A percentile compares a stretch with the other conserved stretches of the same genome.
These are phyloP conservation scores for Haplographium delicatum DNA, from an alignment of 495 filamentous ascomycete species.

Conservation along the genomic window DNA sequence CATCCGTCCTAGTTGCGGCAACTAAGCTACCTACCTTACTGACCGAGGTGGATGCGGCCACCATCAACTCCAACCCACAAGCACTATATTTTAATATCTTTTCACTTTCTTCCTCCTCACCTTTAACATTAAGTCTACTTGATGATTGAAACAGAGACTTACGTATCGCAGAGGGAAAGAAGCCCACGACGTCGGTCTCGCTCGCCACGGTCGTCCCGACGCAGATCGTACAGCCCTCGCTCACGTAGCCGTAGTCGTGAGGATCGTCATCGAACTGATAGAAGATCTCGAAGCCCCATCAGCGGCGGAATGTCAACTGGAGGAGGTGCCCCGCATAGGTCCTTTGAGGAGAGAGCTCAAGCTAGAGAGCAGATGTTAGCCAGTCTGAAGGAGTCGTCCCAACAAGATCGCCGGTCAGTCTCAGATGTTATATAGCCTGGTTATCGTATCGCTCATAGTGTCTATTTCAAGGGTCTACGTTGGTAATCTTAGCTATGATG, in stretches of 20 bases:
- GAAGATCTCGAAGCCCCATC: constrained; percentile 77
- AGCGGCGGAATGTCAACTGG: constrained; percentile 15
- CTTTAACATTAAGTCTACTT: constrained; percentile 8
- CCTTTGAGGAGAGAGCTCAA: constrained; percentile 75
- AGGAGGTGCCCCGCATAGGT: constrained; percentile 62
- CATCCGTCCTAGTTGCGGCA: constrained; percentile 7
- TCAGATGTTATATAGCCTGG: background rate
- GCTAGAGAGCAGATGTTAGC: constrained; percentile 96
- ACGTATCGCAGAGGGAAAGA: constrained; percentile 76
- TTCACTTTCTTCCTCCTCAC: background rate
- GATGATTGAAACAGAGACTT: constrained; percentile 34
- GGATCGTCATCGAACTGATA: constrained; percentile 78
- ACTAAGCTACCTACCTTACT: constrained; percentile 6
- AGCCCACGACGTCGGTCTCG: constrained; percentile 37
- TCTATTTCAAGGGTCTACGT: constrained; percentile 87
- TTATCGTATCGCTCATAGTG: background rate
- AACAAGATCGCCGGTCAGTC: constrained; percentile 70
- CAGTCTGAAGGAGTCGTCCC: constrained; percentile 84
- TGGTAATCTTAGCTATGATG: constrained; percentile 97
- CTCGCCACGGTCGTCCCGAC: constrained; percentile 50
- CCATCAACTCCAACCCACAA: background rate
- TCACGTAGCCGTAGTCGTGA: constrained; percentile 86
- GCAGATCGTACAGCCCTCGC: constrained; percentile 88
- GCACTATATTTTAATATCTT: background rate
- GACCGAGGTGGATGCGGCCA: constrained; percentile 10